Conservation (phyloP, 2,329 filamentous ascomycete species). For the Aspergillus fumigatus region DNA sequence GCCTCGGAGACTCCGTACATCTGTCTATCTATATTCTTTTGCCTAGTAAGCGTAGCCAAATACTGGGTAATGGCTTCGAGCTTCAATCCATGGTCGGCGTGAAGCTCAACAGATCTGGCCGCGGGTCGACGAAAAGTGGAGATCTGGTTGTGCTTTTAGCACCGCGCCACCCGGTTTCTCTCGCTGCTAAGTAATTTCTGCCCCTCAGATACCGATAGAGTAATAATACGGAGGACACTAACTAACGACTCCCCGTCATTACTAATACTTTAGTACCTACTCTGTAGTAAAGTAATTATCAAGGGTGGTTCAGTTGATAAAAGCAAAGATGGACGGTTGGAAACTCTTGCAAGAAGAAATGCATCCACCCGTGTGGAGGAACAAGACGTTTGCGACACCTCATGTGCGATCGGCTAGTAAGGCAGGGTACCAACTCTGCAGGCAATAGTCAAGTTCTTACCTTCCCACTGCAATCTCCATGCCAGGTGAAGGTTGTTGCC, state of each 20-base stretch:
- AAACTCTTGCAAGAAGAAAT: slow-evolving; percentile 2
- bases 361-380: slow-evolving; percentile 3
- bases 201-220: not conserved
- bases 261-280: too few relatives aligned
- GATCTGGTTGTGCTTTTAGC: not conserved
- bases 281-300: too few relatives aligned
- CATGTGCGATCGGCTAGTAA: not conserved
- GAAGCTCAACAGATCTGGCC: not conserved
- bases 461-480: not conserved
- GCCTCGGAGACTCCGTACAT: not conserved
- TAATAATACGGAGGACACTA: too few relatives aligned
- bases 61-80: not conserved
- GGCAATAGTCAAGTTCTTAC: not conserved
- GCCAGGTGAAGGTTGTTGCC: too few relatives aligned
- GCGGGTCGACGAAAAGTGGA: not conserved
- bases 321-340: not conserved
- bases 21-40: too few relatives aligned
- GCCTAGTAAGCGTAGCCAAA: too few relatives aligned
- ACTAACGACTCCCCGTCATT: not conserved
- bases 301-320: slow-evolving; percentile 4
- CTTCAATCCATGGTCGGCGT: not conserved
- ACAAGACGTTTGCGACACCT: not conserved
- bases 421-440: not conserved
- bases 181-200: not conserved
- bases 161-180: not conserved